Evolutionary conservation across 352 stramenopile genomes (phyloP), one percentile per base, ranked within the genome.

Genomic region (Phytopythium sindhum): DNA sequence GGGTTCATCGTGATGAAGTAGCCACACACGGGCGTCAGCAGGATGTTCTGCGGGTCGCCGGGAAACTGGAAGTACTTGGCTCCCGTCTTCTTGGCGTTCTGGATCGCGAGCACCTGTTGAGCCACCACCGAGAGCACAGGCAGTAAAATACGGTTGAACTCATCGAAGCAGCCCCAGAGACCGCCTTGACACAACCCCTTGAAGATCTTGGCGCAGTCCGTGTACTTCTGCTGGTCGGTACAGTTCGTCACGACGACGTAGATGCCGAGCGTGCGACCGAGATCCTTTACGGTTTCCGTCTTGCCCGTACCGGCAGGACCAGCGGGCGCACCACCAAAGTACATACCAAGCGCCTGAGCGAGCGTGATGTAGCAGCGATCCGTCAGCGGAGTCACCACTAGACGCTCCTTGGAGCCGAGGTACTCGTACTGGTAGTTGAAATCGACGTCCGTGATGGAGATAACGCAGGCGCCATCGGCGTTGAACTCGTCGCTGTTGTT

Each of bases 1-100:
- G 97, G 97, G 73, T 99, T 99, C 97, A 99, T 99, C 2, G 97
- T 99, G 67, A 99, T 99, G 70, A 99, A 99, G 73, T 98, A 99
- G 4, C 96, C 96, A 60, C 95, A 98, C 12, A 97, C 92, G 15
- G 95, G 95, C 37, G 97, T 96, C 4, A 99, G 78, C 47, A 97
- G 65, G 61, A 99, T 97, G 72, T 99, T 98, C 73, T 98, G 96
- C 12, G 96, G 95, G 65, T 99, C 97, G 37, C 97, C 97, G 0
- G 97, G 96, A 72, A 99, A 99, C 75, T 99, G 95, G 75, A 99
- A 99, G 73, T 93, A 95, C 61, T 97, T 91, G 4, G 90, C 88
- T 0, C 91, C 95, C 28, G 96, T 97, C 72, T 98, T 98, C 78
- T 98, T 99, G 29, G 95, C 97, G 70, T 99, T 98, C 57, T 98